Evolutionary conservation across 305 asterid genomes (phyloP), one percentile per base, ranked within the genome.

Genomic region (Rubia balearica): DNA sequence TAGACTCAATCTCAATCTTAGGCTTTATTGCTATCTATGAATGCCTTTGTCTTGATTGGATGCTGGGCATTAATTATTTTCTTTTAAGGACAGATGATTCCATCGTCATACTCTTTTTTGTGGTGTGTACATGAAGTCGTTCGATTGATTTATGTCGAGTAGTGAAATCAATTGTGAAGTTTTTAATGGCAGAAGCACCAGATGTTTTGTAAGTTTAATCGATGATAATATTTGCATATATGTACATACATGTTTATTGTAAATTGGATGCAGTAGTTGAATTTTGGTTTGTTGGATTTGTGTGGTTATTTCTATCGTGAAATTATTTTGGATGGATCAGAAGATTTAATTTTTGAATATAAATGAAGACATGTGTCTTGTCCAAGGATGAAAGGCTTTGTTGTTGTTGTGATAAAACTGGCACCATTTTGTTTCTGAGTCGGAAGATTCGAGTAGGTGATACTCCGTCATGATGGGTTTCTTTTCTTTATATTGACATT

Each of bases 171-270:
- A 19, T 40, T 5, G 19, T 41, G 27, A 40, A 8, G 7, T 70
- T 57, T 69, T 41, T 68, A 38, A n/a, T 69, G 12, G 41, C 73
- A 4, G 72, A 69, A 69, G 27, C 43, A 14, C 2, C 30, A 49
- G 56, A 49, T 49, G 56, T 49, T 42, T 42, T 19, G 61, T 51
- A 14, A 17, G 21, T 10, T 49, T 33, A 21, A 9, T 46, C 40
- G n/a, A 51, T 11, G 42, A 6, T n/a, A 6, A 11, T 48, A 48
- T 46, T 33, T 33, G 36, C 1, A 46, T 16, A 46, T 4, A 46
- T 48, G 55, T 14, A 5, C 8, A 22, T 17, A 4, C n/a, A 16
- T 24, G 6, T 3, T 24, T 7, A 36, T 27, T 16, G 36, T 21
- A 16, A 17, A 40, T 64, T 40, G 68, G 51, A 41, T 41, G 36